Conservation (phyloP, 2,329 filamentous ascomycete species). For the Paraphoma sp. region DNA sequence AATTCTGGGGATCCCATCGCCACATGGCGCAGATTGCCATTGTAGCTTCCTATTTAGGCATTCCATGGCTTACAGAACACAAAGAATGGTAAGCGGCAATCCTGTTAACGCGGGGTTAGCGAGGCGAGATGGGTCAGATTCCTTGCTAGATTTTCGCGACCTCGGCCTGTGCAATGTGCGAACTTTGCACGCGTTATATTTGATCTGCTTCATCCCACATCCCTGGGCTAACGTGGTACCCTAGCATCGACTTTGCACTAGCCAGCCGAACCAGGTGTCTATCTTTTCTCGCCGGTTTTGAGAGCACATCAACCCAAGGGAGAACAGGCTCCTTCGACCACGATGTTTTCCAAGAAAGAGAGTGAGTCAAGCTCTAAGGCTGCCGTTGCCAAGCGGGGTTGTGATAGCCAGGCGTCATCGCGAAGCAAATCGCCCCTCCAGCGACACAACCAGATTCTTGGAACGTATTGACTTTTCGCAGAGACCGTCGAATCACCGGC, state of each 20-base stretch:
- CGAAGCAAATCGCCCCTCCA: background rate
- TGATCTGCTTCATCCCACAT: conserved; percentile 7
- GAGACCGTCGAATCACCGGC: conserved; percentile 25
- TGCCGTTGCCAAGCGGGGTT: conserved; percentile 11
- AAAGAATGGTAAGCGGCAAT: conserved; percentile 6
- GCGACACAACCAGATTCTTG: background rate
- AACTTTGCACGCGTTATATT: conserved; percentile 4
- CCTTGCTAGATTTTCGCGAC: conserved; percentile 17
- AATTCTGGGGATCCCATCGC: conserved; percentile 2
- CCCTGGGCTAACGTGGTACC: conserved; percentile 8
- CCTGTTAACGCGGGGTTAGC: conserved; percentile 32
- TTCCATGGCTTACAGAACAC: conserved; percentile 8
- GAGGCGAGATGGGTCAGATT: conserved; percentile 13
- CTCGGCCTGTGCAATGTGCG: conserved; percentile 17
- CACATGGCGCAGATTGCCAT: conserved; percentile 12
- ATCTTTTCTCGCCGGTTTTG: background rate
- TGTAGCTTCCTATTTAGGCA: conserved; percentile 22
- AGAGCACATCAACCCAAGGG: background rate
- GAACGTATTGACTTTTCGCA: conserved; percentile 15
- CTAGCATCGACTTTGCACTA: conserved; percentile 7
- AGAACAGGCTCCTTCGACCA: background rate
- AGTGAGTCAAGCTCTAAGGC: conserved; percentile 30
- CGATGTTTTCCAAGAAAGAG: conserved; percentile 42
- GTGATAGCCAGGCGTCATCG: background rate
- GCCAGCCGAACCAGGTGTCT: conserved; percentile 5